Conservation (phyloP, 148 eudicot species). For the Amaranthus cruentus region DNA sequence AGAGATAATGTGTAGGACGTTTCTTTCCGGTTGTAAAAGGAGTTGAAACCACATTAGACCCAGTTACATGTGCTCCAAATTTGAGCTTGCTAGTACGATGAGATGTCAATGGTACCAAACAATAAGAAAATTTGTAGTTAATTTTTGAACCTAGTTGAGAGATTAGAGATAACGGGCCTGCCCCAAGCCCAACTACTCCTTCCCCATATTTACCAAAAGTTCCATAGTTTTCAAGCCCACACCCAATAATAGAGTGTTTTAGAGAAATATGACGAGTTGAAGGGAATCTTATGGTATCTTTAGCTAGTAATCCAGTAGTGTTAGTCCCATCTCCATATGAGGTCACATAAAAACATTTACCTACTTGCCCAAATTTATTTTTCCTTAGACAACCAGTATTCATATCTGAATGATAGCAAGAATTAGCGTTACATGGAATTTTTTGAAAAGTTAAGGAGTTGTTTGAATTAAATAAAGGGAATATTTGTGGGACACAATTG, state of each 20-base stretch:
- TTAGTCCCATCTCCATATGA: conserved; percentile 12
- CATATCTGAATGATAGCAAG: conserved; percentile 8
- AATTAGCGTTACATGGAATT: conserved; percentile 14
- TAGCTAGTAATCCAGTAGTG: conserved; percentile 7
- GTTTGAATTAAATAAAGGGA: conserved; percentile 21
- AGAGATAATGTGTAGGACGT: conserved; percentile 19
- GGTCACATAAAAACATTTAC: not conserved
- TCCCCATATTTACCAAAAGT: not conserved
- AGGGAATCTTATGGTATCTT: conserved; percentile 17
- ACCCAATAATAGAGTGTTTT: conserved; percentile 15
- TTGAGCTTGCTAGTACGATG: conserved; percentile 26
- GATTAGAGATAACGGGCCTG: conserved; percentile 29
- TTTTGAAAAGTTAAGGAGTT: conserved; percentile 23
- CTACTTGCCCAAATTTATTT: not conserved
- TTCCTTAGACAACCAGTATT: not conserved
- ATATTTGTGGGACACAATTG: conserved; percentile 15
- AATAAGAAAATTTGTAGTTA: conserved; percentile 40
- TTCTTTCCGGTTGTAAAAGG: conserved; percentile 14
- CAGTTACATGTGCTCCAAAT: conserved; percentile 25
- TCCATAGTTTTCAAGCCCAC: conserved; percentile 18
- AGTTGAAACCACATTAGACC: conserved; percentile 23
- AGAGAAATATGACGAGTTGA: not conserved
- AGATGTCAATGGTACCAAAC: conserved; percentile 27
- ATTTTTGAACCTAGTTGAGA: conserved; percentile 36
- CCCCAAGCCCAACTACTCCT: conserved; percentile 40